These are phyloP conservation scores for Apiospora malaysiana DNA, from an alignment of 2,329 filamentous ascomycete genomes.

Conservation along the genomic window DNA sequence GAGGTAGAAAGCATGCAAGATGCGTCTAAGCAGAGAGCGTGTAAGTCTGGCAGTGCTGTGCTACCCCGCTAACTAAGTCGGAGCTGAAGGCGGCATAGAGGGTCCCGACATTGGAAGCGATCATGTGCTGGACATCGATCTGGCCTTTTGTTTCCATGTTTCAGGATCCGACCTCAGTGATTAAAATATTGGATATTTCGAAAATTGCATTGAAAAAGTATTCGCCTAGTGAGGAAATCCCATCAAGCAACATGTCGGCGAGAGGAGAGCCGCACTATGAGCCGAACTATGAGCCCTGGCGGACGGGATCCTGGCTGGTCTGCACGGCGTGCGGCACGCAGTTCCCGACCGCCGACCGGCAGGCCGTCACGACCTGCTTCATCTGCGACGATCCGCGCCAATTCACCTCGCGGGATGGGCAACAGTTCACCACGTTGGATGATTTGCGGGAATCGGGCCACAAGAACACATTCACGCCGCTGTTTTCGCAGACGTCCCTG, in stretches of 20 bases:
- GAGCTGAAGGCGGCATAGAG: not conserved
- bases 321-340: conserved; percentile 76
- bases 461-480: conserved; percentile 59
- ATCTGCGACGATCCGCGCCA: conserved; percentile 79
- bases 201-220: too few species aligned
- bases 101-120: not conserved
- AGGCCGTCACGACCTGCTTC: conserved; percentile 61
- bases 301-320: conserved; percentile 51
- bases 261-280: conserved; percentile 26
- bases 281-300: conserved; percentile 30
- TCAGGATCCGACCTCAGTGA: not conserved
- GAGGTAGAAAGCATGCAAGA: not conserved
- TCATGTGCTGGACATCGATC: not conserved
- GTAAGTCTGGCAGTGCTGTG: not conserved
- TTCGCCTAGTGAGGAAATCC: too few species aligned
- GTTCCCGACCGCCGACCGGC: conserved; percentile 59
- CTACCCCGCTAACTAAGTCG: conserved; percentile 7
- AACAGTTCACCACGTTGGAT: conserved; percentile 68
- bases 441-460: conserved; percentile 48
- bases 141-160: not conserved
- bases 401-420: conserved; percentile 68
- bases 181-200: not conserved
- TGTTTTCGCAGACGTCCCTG: conserved; percentile 31
- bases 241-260: not conserved
- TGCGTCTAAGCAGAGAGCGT: not conserved